Conservation (phyloP, 78 protist species). For the Dictyostelium firmibasis region DNA sequence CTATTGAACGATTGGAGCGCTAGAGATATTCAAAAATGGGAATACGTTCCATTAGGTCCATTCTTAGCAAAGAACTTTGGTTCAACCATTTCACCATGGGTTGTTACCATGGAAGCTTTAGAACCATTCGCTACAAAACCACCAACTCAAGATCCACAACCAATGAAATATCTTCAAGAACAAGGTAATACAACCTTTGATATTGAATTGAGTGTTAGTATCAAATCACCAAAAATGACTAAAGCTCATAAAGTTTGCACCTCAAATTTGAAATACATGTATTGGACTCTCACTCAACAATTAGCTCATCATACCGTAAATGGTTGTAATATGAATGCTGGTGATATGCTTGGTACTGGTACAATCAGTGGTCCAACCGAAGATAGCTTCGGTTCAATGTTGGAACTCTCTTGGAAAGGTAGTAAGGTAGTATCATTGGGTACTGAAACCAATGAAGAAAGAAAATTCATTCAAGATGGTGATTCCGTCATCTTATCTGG, state of each 20-base stretch:
- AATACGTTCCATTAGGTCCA: conserved; percentile 97
- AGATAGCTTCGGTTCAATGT: conserved; percentile 89
- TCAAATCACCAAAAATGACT: conserved; percentile 28
- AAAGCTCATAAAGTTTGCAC: conserved; percentile 17
- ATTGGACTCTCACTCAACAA: conserved; percentile 95
- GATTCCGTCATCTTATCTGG: conserved; percentile 88
- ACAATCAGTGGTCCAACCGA: conserved; percentile 93
- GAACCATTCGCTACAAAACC: conserved; percentile 89
- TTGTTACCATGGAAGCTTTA: conserved; percentile 95
- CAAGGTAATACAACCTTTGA: conserved; percentile 77
- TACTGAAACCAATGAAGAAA: conserved; percentile 58
- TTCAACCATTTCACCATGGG: conserved; percentile 97
- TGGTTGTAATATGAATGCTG: conserved; percentile 95
- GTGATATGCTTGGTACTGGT: conserved; percentile 95
- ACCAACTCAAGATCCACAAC: conserved; percentile 84
- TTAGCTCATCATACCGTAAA: conserved; percentile 93
- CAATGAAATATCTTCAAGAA: conserved; percentile 86
- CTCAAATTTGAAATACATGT: conserved; percentile 86
- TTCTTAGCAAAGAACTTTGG: conserved; percentile 94
- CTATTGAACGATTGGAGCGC: conserved; percentile 97
- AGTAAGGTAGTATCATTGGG: conserved; percentile 61
- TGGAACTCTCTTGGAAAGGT: conserved; percentile 94
- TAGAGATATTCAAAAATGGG: conserved; percentile 95
- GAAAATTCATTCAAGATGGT: conserved; percentile 90
- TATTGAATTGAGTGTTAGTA: conserved; percentile 53